Conservation (phyloP, 2,329 filamentous ascomycete species). For the Acephala macrosclerotiorum region DNA sequence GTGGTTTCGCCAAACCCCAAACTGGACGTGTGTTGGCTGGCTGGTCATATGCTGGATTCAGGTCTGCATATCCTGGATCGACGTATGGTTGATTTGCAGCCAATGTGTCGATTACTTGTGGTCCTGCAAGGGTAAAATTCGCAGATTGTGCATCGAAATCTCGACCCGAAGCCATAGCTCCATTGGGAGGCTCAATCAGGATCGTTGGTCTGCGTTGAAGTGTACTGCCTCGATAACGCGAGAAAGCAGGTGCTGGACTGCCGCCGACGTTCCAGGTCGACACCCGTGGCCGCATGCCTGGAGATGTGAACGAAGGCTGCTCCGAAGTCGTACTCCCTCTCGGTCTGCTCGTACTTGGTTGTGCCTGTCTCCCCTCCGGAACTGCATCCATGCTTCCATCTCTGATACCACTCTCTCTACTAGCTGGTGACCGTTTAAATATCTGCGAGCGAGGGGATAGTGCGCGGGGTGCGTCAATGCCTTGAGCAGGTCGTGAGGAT, state of each 20-base stretch:
- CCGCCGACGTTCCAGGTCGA: slow-evolving; percentile 28
- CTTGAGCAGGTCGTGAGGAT: slow-evolving; percentile 18
- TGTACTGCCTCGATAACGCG: slow-evolving; percentile 17
- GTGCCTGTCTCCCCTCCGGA: slow-evolving; percentile 18
- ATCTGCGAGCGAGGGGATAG: slow-evolving; percentile 29
- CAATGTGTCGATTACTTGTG: slow-evolving; percentile 33
- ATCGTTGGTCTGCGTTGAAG: slow-evolving; percentile 28
- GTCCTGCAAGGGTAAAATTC: slow-evolving; percentile 43
- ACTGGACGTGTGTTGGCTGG: slow-evolving; percentile 56
- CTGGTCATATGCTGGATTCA: slow-evolving; percentile 63
- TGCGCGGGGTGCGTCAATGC: slow-evolving; percentile 13
- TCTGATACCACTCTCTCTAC: slow-evolving; percentile 15
- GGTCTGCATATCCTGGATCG: slow-evolving; percentile 47
- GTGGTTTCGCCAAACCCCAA: slow-evolving; percentile 60
- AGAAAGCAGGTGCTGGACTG: background rate
- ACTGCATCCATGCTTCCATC: slow-evolving; percentile 22
- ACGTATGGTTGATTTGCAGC: slow-evolving; percentile 47
- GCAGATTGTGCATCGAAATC: slow-evolving; percentile 26
- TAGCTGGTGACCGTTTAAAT: slow-evolving; percentile 20
- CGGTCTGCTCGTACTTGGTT: slow-evolving; percentile 18
- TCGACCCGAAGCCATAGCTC: slow-evolving; percentile 22
- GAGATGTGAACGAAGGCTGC: slow-evolving; percentile 20
- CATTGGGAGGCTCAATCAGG: slow-evolving; percentile 11
- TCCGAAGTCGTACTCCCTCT: slow-evolving; percentile 28
- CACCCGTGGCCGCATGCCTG: slow-evolving; percentile 22